Conservation (phyloP, 2,329 filamentous ascomycete species). For the Fusarium solani-melongenae region DNA sequence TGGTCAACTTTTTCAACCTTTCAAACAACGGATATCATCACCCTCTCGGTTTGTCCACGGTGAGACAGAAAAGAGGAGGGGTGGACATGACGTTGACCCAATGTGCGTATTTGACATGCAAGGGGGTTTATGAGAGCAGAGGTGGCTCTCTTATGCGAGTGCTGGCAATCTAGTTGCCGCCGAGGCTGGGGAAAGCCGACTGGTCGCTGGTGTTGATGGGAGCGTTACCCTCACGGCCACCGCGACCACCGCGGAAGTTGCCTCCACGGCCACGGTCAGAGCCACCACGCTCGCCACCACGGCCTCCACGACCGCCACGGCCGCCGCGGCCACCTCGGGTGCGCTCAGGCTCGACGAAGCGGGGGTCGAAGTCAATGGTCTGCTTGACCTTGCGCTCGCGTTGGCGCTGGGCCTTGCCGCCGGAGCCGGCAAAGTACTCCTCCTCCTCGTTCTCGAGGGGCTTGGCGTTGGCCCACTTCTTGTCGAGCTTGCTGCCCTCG, state of each 20-base stretch:
- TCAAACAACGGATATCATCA: conserved; percentile 46
- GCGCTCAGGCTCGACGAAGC: conserved; percentile 78
- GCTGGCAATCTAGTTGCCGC: conserved; percentile 58
- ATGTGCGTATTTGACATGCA: conserved; percentile 29
- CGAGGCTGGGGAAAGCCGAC: conserved; percentile 71
- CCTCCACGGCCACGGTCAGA: conserved; percentile 49
- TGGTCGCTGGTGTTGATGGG: conserved; percentile 68
- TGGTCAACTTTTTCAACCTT: conserved; percentile 48
- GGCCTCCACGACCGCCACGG: conserved; percentile 54
- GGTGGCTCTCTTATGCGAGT: conserved; percentile 21
- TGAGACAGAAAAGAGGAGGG: conserved; percentile 9
- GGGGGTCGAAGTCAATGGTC: conserved; percentile 87
- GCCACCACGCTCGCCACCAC: conserved; percentile 58
- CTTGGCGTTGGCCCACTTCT: conserved; percentile 94
- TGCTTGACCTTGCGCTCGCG: conserved; percentile 94
- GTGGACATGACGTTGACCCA: conserved; percentile 40
- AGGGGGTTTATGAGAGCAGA: conserved; percentile 26
- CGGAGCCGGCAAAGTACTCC: conserved; percentile 79
- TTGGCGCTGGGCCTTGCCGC: conserved; percentile 84
- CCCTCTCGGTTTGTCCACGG: neutral
- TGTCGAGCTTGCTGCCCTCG: conserved; percentile 87
- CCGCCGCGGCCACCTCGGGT: conserved; percentile 63
- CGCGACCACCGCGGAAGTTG: conserved; percentile 37
- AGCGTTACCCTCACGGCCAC: conserved; percentile 44
- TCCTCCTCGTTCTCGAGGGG: conserved; percentile 74